Base-by-base conservation (phyloP, 2,329 filamentous ascomycete genomes). In the Amesomyces nigricolor region DNA sequence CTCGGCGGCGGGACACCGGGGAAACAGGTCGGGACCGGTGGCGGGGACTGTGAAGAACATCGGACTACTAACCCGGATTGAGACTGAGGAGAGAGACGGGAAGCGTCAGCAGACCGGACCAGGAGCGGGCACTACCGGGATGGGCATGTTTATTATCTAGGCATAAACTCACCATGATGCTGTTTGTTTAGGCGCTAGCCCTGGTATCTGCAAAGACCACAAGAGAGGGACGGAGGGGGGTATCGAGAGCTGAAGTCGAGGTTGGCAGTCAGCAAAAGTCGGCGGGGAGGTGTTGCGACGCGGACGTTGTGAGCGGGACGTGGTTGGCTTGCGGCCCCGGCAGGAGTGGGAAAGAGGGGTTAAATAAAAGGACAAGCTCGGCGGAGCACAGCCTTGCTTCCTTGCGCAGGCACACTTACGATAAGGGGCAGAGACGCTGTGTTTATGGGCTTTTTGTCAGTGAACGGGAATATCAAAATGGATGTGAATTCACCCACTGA, bases 31-130 rank as follows among this genome's bases (percentile, higher is more conserved):
- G 29, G 22, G 19, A 2, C 2, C 29, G 54, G 35, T 17, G 54
- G 35, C 19, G 45, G 26, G 11, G 7, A 26, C 10, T 16, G 13
- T 37, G 42, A 13, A 35, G 14, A 17, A 7, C 42, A 38, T 26
- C 14, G 49, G 6, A 64, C 64, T 59, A 82, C 80, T 71, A 76
- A 86, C 82, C 82, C 82, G 72, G 82, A 85, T 80, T 84, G 80
- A 83, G 82, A 85, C 82, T 86, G 65, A 11, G 32, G 32, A 53
- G 14, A 30, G 19, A 43, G 19, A 19, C n/a, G 22, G 26, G 43
- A 26, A 26, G 32, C 9, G 60, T 63, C 54, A 63, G 60, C 56
- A 48, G 45, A 29, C 13, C 7, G 10, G 17, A 22, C 13, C 35
- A n/a, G 32, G 13, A 4, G 30, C 17, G 37, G 19, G 8, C 11